phyloP scores from a whole-genome alignment of 768 basidiomycete genomes.

The Calocybe indica region DNA sequence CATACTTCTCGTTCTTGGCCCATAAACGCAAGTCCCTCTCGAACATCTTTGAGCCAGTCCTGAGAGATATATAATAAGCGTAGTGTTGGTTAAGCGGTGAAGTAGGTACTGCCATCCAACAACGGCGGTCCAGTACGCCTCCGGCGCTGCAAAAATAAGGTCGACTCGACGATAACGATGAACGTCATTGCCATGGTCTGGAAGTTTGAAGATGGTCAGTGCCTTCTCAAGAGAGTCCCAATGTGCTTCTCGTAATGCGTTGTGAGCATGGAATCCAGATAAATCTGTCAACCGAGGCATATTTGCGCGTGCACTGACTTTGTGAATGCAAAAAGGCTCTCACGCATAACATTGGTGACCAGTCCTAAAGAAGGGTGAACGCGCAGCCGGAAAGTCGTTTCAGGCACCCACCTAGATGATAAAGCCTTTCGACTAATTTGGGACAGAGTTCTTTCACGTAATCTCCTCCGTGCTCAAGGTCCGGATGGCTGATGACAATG shows the following conservation, averaged over 20 bases:
- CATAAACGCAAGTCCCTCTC: slow-evolving; percentile 76
- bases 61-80: slow-evolving; percentile 15
- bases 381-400: not conserved
- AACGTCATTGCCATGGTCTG: slow-evolving; percentile 25
- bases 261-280: slow-evolving; percentile 52
- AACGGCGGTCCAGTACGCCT: slow-evolving; percentile 83
- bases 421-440: slow-evolving; percentile 50
- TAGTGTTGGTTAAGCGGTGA: not conserved
- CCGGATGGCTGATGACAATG: slow-evolving; percentile 77
- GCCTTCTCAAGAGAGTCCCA: slow-evolving; percentile 84
- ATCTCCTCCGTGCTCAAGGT: slow-evolving; percentile 31
- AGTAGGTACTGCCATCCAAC: slow-evolving; percentile 70
- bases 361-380: slow-evolving; percentile 37
- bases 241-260: slow-evolving; percentile 49
- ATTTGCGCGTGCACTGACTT: not conserved
- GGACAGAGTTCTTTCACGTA: slow-evolving; percentile 60
- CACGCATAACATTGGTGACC: slow-evolving; percentile 83
- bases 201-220: slow-evolving; percentile 72
- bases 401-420: slow-evolving; percentile 43
- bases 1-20: slow-evolving; percentile 61
- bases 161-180: slow-evolving; percentile 69
- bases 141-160: slow-evolving; percentile 72
- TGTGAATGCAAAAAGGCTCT: slow-evolving; percentile 19
- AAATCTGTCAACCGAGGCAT: slow-evolving; percentile 34
- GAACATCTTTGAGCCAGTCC: slow-evolving; percentile 90